Evolutionary conservation across 2,329 filamentous ascomycete species (phyloP), one percentile per base, ranked within the genome.

Genomic region (Daldinia eschscholtzii): DNA sequence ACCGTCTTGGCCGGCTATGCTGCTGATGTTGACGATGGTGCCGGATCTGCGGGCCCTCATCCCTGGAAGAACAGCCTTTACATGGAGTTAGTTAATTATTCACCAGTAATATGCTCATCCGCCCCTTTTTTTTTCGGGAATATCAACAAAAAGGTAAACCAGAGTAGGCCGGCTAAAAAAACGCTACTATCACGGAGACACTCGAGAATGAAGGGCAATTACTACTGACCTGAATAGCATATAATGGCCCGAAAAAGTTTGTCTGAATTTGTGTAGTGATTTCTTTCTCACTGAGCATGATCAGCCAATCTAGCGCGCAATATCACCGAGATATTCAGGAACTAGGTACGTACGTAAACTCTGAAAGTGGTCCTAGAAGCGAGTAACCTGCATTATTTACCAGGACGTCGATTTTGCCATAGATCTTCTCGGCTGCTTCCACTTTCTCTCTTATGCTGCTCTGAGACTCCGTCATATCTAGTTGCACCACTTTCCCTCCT

Each of bases 61-160:
- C 12, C 52, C 52, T 18, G 52, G 52, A n/a, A 55, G 30, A 37
- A 55, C 52, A 18, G 52, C 52, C 52, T 55, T 55, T 55, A 55
- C n/a, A 15, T 30, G 26, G 46, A 52, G 26, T 52, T 52, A 52
- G 46, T 18, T 7, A 28, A 30, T 30, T 4, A 9, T 50, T 50
- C 6, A 10, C 46, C 35, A 12, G 9, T 2, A 2, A 1, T 50
- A 7, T 18, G 46, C 46, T 50, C 18, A 50, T 26, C 26, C 46
- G 6, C 30, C 30, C 30, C 30, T 3, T 3, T 33, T 33, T 50
- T 50, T 28, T n/a, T 6, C 46, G 23, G 13, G 15, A 33, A 33
- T 26, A 15, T 52, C 26, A 52, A 30, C 6, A 7, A n/a, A n/a
- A 30, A 33, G 6, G 7, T 9, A 33, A 23, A 23, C 20, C 20